Conservation (phyloP, 2,329 filamentous ascomycete species). For the Colletotrichum sidae region DNA sequence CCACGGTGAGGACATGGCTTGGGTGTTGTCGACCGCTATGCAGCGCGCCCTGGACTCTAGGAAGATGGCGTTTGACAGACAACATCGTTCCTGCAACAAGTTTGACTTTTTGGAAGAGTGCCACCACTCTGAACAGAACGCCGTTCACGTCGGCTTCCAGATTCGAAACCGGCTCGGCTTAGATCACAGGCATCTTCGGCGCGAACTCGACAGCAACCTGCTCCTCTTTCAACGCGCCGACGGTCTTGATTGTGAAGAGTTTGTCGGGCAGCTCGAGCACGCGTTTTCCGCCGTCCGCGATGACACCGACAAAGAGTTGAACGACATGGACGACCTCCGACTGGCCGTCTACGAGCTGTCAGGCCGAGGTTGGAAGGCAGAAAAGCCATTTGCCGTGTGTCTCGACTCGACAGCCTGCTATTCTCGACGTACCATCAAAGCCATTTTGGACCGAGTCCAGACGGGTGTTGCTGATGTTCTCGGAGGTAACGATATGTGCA, state of each 20-base stretch:
- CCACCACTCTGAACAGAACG: conserved; percentile 55
- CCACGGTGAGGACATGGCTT: conserved; percentile 60
- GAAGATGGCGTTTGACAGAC: conserved; percentile 54
- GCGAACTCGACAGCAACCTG: conserved; percentile 55
- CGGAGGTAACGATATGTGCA: conserved; percentile 57
- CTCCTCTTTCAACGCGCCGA: conserved; percentile 58
- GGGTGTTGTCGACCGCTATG: conserved; percentile 55
- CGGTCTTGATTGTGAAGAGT: conserved; percentile 56
- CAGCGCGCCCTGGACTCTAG: conserved; percentile 54
- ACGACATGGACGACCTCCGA: conserved; percentile 59
- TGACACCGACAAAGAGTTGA: conserved; percentile 54
- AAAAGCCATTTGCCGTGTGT: conserved; percentile 58
- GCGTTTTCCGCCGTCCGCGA: conserved; percentile 52
- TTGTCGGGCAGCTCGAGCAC: conserved; percentile 53
- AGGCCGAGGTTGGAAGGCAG: conserved; percentile 58
- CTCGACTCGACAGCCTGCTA: conserved; percentile 56
- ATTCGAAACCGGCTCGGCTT: conserved; percentile 64
- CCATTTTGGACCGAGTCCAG: conserved; percentile 63
- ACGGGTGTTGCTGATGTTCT: conserved; percentile 62
- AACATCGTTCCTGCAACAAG: conserved; percentile 50
- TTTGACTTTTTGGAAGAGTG: conserved; percentile 52
- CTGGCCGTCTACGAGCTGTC: conserved; percentile 60
- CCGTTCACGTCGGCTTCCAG: conserved; percentile 58
- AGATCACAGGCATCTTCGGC: conserved; percentile 56
- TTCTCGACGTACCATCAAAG: conserved; percentile 58